Evolutionary conservation across 805 yeast species (phyloP), one percentile per base, ranked within the genome.

Genomic region (Schizosaccharomyces osmophilus): DNA sequence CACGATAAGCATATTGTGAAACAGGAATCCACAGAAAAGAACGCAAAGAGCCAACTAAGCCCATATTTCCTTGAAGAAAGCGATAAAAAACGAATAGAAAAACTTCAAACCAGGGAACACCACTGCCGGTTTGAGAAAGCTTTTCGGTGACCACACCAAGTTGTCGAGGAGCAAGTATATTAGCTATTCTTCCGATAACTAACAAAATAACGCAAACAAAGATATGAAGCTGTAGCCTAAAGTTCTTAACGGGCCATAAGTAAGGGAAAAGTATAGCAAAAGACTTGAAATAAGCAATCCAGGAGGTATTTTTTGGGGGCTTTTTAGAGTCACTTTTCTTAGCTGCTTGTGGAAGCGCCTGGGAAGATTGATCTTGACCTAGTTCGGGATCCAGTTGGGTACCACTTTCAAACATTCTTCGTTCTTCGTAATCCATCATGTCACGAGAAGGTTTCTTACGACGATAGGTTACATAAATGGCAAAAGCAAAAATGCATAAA

Each of bases 111-210:
- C 66, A 64, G 4, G 65, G 65, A 31, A 24, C 43, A 29, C 54
- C 43, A 5, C 61, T 62, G 24, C 39, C 31, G 9, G 26, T 48
- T 19, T 61, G 24, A 9, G 64, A 29, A n/a, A 64, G 64, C 22
- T 43, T 22, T 22, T 64, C 62, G 4, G 66, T 64, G 6, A 64
- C 59, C 8, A 48, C 45, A 42, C 66, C 66, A 5, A 64, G 63
- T 45, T 63, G 66, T 41, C 62, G 60, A 15, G 66, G 66, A 55
- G 62, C 61, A 42, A 63, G 61, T 29, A 64, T 36, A 48, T 64
- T 64, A 59, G 63, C 62, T 3, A 48, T 51, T 24, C 66, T 63
- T 36, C 62, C 61, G 15, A 45, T 11, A n/a, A 63, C 36, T 39
- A 64, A 54, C 15, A 64, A 51, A 26, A 55, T 19, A 15, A 64